These are phyloP conservation scores for Globisporangium nunn DNA, from an alignment of 352 stramenopile genomes.

Conservation along the genomic window DNA sequence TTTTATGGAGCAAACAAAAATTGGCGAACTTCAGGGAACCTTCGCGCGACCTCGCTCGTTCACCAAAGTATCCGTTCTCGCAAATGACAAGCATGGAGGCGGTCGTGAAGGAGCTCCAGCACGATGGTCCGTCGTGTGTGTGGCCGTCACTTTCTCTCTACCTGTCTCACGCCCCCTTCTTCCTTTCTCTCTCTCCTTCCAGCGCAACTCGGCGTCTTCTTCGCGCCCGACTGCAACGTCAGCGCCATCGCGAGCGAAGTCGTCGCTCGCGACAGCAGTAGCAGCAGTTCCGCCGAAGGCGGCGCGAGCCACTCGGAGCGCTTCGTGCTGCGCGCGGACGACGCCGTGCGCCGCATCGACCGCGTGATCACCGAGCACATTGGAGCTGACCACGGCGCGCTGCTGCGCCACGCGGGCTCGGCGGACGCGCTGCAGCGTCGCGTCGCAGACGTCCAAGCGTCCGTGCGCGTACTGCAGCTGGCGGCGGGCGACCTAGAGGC, in stretches of 20 bases:
- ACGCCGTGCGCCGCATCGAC: slow-evolving; percentile 65
- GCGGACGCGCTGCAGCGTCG: slow-evolving; percentile 66
- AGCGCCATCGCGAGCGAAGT: slow-evolving; percentile 73
- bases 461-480: slow-evolving; percentile 57
- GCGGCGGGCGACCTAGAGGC: slow-evolving; percentile 54
- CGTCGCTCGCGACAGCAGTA: slow-evolving; percentile 39
- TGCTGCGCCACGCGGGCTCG: slow-evolving; percentile 69
- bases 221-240: slow-evolving; percentile 64
- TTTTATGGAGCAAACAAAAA: too few species aligned
- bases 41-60: too few species aligned
- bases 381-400: slow-evolving; percentile 57
- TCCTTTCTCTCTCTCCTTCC: background rate
- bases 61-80: too few species aligned
- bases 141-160: slow-evolving; percentile 10
- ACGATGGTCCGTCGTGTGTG: slow-evolving; percentile 38
- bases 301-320: slow-evolving; percentile 58
- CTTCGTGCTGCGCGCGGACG: slow-evolving; percentile 63
- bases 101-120: slow-evolving; percentile 62
- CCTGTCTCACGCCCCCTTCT: background rate
- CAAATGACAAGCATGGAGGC: slow-evolving; percentile 16
- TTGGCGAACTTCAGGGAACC: too few species aligned
- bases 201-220: slow-evolving; percentile 74
- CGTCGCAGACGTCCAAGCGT: slow-evolving; percentile 47
- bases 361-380: slow-evolving; percentile 75
- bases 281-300: slow-evolving; percentile 8